These are phyloP conservation scores for Ophiostoma pallidulum DNA, from an alignment of 2,329 filamentous ascomycete species.

Conservation along the genomic window DNA sequence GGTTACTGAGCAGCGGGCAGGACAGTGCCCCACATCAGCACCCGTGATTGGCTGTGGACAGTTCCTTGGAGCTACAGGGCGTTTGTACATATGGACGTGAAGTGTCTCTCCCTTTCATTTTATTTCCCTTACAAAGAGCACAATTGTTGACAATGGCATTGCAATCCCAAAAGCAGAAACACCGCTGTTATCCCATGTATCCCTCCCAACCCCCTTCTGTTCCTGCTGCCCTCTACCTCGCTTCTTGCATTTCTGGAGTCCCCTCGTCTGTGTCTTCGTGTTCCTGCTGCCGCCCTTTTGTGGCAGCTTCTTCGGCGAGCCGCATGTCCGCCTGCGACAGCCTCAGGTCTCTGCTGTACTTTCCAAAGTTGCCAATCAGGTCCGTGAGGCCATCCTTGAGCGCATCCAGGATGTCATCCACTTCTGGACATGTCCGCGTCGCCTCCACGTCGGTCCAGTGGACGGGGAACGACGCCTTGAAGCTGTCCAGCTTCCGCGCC, in stretches of 20 bases:
- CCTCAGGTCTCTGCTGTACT: constrained; percentile 61
- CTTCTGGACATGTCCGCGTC: constrained; percentile 47
- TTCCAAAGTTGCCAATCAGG: constrained; percentile 62
- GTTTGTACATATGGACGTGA: no score
- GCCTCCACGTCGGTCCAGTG: constrained; percentile 74
- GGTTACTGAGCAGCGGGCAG: not conserved
- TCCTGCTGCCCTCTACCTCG: not conserved
- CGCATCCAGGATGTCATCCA: constrained; percentile 58
- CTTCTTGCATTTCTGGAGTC: constrained; percentile 7
- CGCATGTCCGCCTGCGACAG: constrained; percentile 63
- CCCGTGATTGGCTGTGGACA: constrained; percentile 4
- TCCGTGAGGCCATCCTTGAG: constrained; percentile 56
- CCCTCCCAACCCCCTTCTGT: not conserved
- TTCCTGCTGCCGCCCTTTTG: constrained; percentile 16
- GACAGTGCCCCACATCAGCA: constrained; percentile 1
- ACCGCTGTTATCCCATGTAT: not conserved
- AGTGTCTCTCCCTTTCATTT: no score
- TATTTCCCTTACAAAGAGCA: not conserved
- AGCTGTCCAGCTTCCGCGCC: constrained; percentile 59
- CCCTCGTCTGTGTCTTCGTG: not conserved
- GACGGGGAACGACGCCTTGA: constrained; percentile 47
- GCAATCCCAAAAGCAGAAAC: not conserved
- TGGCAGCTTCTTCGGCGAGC: constrained; percentile 57
- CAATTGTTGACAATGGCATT: constrained; percentile 1
- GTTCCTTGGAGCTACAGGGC: not conserved